Conservation (phyloP, 2,329 filamentous ascomycete species). For the Talaromyces rugulosus region DNA sequence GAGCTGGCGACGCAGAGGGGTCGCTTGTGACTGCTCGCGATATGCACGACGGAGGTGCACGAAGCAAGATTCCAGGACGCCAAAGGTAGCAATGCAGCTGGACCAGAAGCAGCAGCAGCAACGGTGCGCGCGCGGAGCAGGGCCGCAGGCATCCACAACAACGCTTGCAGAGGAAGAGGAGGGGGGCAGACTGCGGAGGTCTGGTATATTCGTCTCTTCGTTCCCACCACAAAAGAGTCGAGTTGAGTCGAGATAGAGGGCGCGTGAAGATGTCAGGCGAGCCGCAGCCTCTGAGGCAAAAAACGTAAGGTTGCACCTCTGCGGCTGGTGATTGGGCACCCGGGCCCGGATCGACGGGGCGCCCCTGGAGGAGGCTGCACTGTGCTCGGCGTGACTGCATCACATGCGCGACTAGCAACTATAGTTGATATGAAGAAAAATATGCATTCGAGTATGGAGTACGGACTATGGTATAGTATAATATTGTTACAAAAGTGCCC, state of each 20-base stretch:
- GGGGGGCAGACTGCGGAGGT: background rate
- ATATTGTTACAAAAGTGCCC: background rate
- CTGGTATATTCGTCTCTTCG: background rate
- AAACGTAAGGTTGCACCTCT: constrained; percentile 6
- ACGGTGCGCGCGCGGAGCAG: constrained; percentile 22
- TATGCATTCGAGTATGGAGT: no score
- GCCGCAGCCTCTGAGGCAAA: constrained; percentile 4
- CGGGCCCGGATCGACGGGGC: constrained; percentile 2
- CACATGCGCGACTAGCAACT: background rate
- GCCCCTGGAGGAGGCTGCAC: background rate
- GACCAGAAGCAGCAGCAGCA: constrained; percentile 16
- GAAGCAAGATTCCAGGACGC: background rate
- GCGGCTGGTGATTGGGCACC: constrained; percentile 19
- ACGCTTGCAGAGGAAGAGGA: background rate
- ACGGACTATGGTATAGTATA: background rate
- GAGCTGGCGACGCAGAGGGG: background rate
- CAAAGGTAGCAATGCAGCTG: constrained; percentile 4
- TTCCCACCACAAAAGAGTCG: background rate
- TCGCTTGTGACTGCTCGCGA: constrained; percentile 8
- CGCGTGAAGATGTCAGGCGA: constrained; percentile 12
- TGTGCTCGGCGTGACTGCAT: background rate
- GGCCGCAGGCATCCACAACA: constrained; percentile 33
- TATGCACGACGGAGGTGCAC: background rate
- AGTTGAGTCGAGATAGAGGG: constrained; percentile 12
- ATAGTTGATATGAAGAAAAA: no score